Conservation (phyloP, 768 basidiomycete species). For the Fomitopsis pulvina region DNA sequence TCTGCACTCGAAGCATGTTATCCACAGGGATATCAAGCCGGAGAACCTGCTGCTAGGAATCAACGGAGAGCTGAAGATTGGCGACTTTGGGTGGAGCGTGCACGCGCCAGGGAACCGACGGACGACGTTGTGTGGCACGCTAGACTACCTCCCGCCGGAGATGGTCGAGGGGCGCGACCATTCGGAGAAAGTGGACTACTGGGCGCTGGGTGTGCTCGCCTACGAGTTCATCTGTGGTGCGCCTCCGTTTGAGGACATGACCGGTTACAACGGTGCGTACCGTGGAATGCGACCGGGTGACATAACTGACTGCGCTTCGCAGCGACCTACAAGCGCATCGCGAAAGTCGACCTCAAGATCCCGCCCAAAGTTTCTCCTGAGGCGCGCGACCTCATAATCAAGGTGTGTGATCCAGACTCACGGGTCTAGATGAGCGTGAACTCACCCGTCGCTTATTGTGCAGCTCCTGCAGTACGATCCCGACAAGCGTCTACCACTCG, state of each 20-base stretch:
- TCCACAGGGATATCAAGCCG: conserved; percentile 98
- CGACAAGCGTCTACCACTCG: conserved; percentile 64
- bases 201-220: conserved; percentile 95
- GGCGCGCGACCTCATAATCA: conserved; percentile 40
- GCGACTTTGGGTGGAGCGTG: conserved; percentile 98
- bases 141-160: conserved; percentile 97
- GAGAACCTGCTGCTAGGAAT: conserved; percentile 93
- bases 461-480: conserved; percentile 86
- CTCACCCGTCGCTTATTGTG: too few relatives aligned
- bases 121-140: conserved; percentile 88
- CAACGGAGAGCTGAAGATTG: conserved; percentile 96
- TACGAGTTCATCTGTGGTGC: conserved; percentile 91
- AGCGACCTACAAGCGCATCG: conserved; percentile 91
- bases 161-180: conserved; percentile 95
- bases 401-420: conserved; percentile 23
- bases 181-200: conserved; percentile 86
- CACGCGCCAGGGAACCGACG: conserved; percentile 90
- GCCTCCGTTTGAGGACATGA: conserved; percentile 82
- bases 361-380: conserved; percentile 35
- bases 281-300: background rate
- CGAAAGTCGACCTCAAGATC: conserved; percentile 68
- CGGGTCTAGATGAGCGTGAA: too few relatives aligned
- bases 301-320: background rate
- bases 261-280: conserved; percentile 62
- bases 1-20: conserved; percentile 93